phyloP scores from a whole-genome alignment of 345 rosid species.

The Rhizophora apiculata region DNA sequence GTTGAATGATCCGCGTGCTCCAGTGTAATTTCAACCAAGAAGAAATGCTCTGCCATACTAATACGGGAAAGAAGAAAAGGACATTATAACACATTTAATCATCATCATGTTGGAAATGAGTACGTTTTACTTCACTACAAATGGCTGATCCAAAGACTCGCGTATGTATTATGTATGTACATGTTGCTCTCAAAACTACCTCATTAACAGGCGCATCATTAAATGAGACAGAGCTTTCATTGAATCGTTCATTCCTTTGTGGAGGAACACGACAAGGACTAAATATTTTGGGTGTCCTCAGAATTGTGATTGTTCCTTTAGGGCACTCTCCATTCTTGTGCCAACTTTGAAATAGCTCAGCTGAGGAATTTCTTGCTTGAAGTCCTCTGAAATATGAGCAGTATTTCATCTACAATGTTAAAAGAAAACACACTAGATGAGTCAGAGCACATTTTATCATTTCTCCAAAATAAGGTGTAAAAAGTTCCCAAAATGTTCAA shows the following conservation, averaged over 20 bases:
- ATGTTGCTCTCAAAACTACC: constrained; percentile 1
- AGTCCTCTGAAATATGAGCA: constrained; percentile 3
- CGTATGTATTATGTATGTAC: neutral
- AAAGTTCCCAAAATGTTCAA: no score
- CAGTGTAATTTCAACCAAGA: neutral
- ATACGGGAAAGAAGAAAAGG: neutral
- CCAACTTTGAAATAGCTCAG: constrained; percentile 15
- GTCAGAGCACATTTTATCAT: no score
- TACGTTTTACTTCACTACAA: no score
- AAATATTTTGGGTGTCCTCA: constrained; percentile 1
- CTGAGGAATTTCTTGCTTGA: neutral
- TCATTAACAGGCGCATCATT: neutral
- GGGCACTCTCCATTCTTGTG: constrained; percentile 24
- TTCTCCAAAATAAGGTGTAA: no score
- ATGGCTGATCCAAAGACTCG: no score
- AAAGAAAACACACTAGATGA: neutral
- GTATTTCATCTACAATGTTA: constrained; percentile 15
- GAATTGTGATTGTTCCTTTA: constrained; percentile 27
- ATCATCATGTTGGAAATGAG: no score
- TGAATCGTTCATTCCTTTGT: neutral
- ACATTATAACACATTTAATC: no score
- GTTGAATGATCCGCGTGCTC: neutral
- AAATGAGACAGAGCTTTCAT: no score
- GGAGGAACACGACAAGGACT: neutral
- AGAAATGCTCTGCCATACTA: neutral